Evolutionary conservation across 495 filamentous ascomycete genomes (phyloP).

Genomic region (Astrothelium subdiscretum): DNA sequence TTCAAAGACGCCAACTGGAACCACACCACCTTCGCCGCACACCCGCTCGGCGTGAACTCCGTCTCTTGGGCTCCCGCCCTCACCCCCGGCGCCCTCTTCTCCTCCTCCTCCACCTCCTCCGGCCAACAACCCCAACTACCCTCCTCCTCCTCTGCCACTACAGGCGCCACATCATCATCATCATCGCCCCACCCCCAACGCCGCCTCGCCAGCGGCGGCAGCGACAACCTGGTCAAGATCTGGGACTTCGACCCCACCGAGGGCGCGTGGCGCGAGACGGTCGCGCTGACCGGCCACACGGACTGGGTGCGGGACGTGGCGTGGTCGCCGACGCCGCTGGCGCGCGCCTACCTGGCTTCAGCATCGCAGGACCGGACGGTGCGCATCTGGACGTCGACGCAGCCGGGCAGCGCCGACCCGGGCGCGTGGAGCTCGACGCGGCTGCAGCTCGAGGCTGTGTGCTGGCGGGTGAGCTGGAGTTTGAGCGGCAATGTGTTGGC

Average conservation of each 20-base stretch:
- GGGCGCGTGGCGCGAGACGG: constrained; percentile 40
- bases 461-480: constrained; percentile 98
- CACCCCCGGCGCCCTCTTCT: neutral
- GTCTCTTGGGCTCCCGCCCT: constrained; percentile 72
- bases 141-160: neutral
- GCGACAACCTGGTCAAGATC: constrained; percentile 83
- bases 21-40: constrained; percentile 79
- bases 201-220: constrained; percentile 86
- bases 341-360: constrained; percentile 89
- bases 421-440: constrained; percentile 63
- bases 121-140: constrained; percentile 16
- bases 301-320: constrained; percentile 99
- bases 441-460: constrained; percentile 72
- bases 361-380: constrained; percentile 96
- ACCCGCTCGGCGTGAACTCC: constrained; percentile 85
- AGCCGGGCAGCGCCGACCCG: constrained; percentile 18
- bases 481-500: constrained; percentile 95
- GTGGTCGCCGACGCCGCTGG: constrained; percentile 86
- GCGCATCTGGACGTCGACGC: constrained; percentile 78
- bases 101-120: neutral
- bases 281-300: constrained; percentile 60
- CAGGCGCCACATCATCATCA: no score
- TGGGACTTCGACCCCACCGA: constrained; percentile 53
- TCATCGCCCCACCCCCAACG: no score
- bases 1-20: constrained; percentile 87